Base-by-base conservation (phyloP, 1,284 basidiomycete species). In the Lentinula novae-zelandiae region DNA sequence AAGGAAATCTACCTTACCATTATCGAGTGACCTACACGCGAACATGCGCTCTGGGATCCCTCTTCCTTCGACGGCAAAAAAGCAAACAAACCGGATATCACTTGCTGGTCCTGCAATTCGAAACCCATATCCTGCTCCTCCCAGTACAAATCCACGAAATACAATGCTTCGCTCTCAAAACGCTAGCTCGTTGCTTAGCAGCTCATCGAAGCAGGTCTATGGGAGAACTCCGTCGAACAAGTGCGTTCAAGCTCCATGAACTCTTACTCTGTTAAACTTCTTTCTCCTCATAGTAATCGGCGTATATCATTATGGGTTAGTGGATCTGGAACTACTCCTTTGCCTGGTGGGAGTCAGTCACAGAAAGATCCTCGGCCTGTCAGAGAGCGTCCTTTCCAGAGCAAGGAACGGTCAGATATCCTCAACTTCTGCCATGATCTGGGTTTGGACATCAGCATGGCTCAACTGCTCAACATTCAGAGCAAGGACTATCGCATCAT, bases 401-500 rank as follows among this genome's bases (percentile, higher is more conserved):
- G 76, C 2, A 85, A 84, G 67, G 90, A 92, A 82, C 82, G 87
- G 20, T 83, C 87, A 63, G 90, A 93, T 39, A 85, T 96, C 61
- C 75, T 82, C 46, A 77, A 76, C 12, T 95, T 87, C 76, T 80
- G 95, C 8, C 79, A 84, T 60, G 72, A 74, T 20, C 79, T 79
- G 13, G 85, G 84, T 2, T 87, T 83, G 60, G 88, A 92, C 1
- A 82, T 93, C 39, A 78, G 82, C 0, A 79, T 83, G 69, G 80
- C 85, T 60, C 85, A 83, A 2, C 76, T 95, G 4, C 76, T 79
- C 49, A 90, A 86, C 50, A 91, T 94, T 51, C 90, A 90, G 3
- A 86, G 83, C 6, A 91, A 92, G 67, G 91, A 94, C 63, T 95
- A 92, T 68, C 86, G 92, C 51, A 76, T 80, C 0, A 89, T 96